Evolutionary conservation across 257 asterid species (phyloP).

Genomic region (Eucommia ulmoides): DNA sequence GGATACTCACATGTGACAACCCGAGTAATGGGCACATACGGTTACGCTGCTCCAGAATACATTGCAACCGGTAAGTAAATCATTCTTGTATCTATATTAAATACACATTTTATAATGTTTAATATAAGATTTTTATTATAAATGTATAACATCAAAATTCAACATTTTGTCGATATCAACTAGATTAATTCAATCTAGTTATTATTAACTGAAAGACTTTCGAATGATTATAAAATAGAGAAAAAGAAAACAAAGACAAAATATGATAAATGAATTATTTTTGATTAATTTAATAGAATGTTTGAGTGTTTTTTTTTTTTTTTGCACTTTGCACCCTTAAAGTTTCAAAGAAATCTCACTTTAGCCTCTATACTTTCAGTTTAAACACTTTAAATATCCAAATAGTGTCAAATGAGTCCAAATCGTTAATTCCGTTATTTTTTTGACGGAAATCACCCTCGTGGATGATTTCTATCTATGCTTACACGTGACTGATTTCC

Average conservation of each 20-base stretch:
- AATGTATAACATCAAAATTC: too few species aligned
- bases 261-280: background rate
- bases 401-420: background rate
- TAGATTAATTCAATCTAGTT: too few species aligned
- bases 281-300: background rate
- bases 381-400: background rate
- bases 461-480: background rate
- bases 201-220: too few species aligned
- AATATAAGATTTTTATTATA: background rate
- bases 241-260: background rate
- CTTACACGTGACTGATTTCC: background rate
- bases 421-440: too few species aligned
- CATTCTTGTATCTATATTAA: background rate
- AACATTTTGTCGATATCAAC: too few species aligned
- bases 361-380: too few species aligned
- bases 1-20: slow-evolving; percentile 41
- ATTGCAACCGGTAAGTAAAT: slow-evolving; percentile 27
- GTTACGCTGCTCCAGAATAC: slow-evolving; percentile 50
- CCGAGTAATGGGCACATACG: slow-evolving; percentile 36
- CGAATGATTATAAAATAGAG: background rate
- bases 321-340: too few species aligned
- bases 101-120: background rate
- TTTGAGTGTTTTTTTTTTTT: background rate
- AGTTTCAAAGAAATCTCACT: too few species aligned
- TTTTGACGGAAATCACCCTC: too few species aligned